phyloP scores from a whole-genome alignment of 345 rosid genomes.

The Citrus australasica region DNA sequence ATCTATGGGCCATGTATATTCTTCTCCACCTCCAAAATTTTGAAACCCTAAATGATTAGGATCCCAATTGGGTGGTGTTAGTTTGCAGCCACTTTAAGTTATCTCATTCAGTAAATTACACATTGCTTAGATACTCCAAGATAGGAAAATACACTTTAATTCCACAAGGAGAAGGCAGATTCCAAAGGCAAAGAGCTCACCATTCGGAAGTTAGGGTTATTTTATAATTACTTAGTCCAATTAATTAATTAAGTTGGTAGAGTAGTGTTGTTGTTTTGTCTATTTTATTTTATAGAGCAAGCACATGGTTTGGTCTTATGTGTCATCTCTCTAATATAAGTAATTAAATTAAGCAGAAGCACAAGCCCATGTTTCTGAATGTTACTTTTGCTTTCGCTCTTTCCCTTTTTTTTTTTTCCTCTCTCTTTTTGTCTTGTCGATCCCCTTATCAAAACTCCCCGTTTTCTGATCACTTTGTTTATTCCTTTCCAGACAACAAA shows the following conservation, averaged over 20 bases:
- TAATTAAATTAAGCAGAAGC: slow-evolving; percentile 14
- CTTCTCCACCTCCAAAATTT: slow-evolving; percentile 19
- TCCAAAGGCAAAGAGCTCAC: slow-evolving; percentile 18
- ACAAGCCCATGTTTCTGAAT: slow-evolving; percentile 34
- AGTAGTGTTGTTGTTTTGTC: slow-evolving; percentile 14
- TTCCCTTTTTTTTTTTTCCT: not conserved
- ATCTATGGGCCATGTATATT: slow-evolving; percentile 8
- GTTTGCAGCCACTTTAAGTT: slow-evolving; percentile 32
- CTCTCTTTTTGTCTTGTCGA: not conserved
- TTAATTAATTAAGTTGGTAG: not conserved
- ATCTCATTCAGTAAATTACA: slow-evolving; percentile 28
- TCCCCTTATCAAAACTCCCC: not conserved
- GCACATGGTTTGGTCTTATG: slow-evolving; percentile 33
- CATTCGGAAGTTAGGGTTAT: slow-evolving; percentile 2
- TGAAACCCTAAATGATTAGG: slow-evolving; percentile 28
- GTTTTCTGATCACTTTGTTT: slow-evolving; percentile 16
- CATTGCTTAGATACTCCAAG: slow-evolving; percentile 13
- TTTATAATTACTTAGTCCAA: not conserved
- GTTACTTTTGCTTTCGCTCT: slow-evolving; percentile 21
- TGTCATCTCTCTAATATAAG: not conserved
- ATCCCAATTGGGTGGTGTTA: slow-evolving; percentile 13
- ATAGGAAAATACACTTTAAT: not conserved
- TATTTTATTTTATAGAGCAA: slow-evolving; percentile 7
- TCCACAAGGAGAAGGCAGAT: slow-evolving; percentile 13
- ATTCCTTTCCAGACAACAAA: slow-evolving; percentile 14